Percentiles rank a stretch among this genome's conserved stretches.
Evolutionary conservation across 1,139 yeast species (phyloP).

Genomic region (Pichia inconspicua): DNA sequence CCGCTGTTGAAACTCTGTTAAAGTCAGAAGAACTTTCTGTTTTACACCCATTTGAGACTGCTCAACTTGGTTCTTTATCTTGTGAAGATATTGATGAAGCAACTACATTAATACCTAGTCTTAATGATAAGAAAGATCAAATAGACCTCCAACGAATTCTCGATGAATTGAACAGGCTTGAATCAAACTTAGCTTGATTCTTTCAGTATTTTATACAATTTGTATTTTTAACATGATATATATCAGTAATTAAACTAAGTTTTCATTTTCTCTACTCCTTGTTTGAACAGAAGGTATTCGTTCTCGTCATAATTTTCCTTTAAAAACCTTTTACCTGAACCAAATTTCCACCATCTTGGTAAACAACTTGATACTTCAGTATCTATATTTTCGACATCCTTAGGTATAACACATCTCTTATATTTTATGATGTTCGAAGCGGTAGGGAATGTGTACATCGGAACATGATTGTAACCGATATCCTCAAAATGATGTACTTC

Average conservation of each 20-base stretch:
- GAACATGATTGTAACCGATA: constrained; percentile 78
- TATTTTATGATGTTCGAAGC: constrained; percentile 40
- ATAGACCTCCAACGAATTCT: constrained; percentile 80
- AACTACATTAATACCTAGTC: constrained; percentile 83
- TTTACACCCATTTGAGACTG: constrained; percentile 91
- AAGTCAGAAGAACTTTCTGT: constrained; percentile 57
- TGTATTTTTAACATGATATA: not conserved
- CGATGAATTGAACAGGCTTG: constrained; percentile 73
- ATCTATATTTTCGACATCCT: constrained; percentile 47
- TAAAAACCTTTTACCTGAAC: constrained; percentile 45
- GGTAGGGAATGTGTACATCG: constrained; percentile 76
- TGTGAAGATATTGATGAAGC: constrained; percentile 99
- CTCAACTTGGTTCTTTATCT: constrained; percentile 87
- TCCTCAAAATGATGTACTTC: constrained; percentile 86
- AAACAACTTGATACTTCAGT: constrained; percentile 62
- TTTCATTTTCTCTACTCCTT: not conserved
- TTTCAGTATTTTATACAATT: not conserved
- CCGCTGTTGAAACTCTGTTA: constrained; percentile 83
- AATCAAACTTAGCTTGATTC: constrained; percentile 27
- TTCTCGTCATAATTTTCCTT: constrained; percentile 31
- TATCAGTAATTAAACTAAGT: not conserved
- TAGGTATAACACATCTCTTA: constrained; percentile 65
- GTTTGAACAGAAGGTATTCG: constrained; percentile 15
- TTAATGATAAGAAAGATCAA: constrained; percentile 68
- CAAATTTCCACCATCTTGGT: constrained; percentile 80